Evolutionary conservation across 2,329 filamentous ascomycete genomes (phyloP).

Genomic region (Ambrosiella xylebori): DNA sequence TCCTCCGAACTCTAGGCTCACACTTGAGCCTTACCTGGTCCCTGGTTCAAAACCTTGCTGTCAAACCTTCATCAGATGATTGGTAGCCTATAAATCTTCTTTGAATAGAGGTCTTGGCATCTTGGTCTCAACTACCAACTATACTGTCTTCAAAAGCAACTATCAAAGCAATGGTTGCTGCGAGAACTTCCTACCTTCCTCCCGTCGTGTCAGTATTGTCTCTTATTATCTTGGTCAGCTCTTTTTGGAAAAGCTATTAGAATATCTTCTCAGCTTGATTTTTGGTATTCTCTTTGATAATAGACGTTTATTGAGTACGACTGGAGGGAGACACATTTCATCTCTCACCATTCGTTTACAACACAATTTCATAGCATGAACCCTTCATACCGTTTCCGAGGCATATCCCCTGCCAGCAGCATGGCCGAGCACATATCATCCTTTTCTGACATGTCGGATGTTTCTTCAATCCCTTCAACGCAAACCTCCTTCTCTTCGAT

Average conservation of each 20-base stretch:
- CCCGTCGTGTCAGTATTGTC: conserved; percentile 9
- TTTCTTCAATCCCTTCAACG: conserved; percentile 38
- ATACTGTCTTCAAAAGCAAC: background rate
- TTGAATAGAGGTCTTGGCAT: background rate
- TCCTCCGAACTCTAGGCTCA: background rate
- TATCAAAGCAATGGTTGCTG: conserved; percentile 9
- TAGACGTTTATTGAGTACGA: conserved; percentile 36
- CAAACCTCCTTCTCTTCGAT: conserved; percentile 61
- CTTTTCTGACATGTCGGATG: conserved; percentile 6
- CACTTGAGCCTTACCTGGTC: background rate
- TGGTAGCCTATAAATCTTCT: conserved; percentile 2
- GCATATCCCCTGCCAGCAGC: conserved; percentile 30
- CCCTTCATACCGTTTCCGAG: conserved; percentile 20
- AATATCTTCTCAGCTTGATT: background rate
- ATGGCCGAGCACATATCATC: conserved; percentile 4
- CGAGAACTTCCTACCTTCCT: conserved; percentile 2
- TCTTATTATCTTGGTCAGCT: background rate
- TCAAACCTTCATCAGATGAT: conserved; percentile 9
- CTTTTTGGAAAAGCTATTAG: background rate
- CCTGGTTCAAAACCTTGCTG: background rate
- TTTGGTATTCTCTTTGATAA: conserved; percentile 4
- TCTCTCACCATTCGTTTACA: conserved; percentile 16
- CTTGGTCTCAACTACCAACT: background rate
- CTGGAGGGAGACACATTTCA: conserved; percentile 27
- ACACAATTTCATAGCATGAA: background rate